These are phyloP conservation scores for Wallacemonas collosoma DNA, from an alignment of 208 protist genomes.

Conservation along the genomic window DNA sequence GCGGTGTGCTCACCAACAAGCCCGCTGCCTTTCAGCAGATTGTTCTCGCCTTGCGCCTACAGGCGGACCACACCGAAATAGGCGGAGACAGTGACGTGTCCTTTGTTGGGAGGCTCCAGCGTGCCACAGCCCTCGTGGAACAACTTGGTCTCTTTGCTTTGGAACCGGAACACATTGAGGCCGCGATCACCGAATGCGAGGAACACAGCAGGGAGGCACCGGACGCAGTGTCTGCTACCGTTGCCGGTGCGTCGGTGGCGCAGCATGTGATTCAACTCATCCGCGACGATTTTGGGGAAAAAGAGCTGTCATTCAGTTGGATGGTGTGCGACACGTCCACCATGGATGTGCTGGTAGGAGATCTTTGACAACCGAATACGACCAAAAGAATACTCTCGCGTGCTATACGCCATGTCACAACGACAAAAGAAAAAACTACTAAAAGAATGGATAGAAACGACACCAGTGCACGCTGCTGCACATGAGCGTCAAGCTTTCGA, in stretches of 20 bases:
- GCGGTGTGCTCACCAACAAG: conserved; percentile 24
- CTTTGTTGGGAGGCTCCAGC: conserved; percentile 13
- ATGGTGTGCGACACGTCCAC: conserved; percentile 19
- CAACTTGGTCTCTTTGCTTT: conserved; percentile 36
- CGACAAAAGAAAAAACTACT: not conserved
- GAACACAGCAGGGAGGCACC: conserved; percentile 6
- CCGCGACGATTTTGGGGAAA: conserved; percentile 28
- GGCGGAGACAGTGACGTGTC: not conserved
- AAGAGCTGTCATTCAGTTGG: conserved; percentile 24
- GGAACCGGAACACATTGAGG: conserved; percentile 15
- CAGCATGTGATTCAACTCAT: conserved; percentile 41
- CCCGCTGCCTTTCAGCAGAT: conserved; percentile 37
- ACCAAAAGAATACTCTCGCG: not conserved
- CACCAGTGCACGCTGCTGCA: no score
- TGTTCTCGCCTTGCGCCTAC: conserved; percentile 38
- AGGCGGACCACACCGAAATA: not conserved
- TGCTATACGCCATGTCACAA: not conserved
- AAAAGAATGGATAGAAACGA: not conserved
- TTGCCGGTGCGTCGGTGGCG: conserved; percentile 48
- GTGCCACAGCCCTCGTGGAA: conserved; percentile 28
- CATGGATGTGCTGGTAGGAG: conserved; percentile 20
- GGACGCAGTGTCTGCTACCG: conserved; percentile 33
- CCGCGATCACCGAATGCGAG: not conserved
- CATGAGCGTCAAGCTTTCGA: no score
- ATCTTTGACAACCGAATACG: conserved; percentile 19